Evolutionary conservation across 176 grass and related monocot genomes (phyloP).

Genomic region (Zoysia pacifica): DNA sequence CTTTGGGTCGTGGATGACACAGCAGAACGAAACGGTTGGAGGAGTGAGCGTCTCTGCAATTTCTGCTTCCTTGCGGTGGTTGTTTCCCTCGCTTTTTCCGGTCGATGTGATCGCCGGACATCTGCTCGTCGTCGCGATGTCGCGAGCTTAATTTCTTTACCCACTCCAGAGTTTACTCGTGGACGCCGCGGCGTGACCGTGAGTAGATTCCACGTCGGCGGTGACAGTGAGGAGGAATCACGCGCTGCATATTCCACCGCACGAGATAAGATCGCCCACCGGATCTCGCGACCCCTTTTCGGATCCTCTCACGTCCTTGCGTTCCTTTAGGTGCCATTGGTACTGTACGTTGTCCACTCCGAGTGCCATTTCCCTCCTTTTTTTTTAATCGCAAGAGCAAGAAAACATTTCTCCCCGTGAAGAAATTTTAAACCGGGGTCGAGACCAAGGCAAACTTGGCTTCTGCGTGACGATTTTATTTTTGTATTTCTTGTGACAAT

Average conservation of each 20-base stretch:
- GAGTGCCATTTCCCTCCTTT: too few species aligned
- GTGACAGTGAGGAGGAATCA: not conserved
- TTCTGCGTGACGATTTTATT: not conserved
- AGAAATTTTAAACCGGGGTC: not conserved
- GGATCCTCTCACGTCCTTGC: not conserved
- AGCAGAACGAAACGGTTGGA: not conserved
- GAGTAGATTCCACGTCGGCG: slow-evolving; percentile 33
- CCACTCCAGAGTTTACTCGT: not conserved
- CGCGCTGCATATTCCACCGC: not conserved
- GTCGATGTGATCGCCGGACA: too few species aligned
- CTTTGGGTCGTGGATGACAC: not conserved
- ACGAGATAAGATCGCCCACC: not conserved
- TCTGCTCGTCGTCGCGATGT: not conserved
- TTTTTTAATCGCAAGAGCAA: too few species aligned
- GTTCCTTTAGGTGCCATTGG: not conserved
- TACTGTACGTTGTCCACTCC: too few species aligned
- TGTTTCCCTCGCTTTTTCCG: too few species aligned
- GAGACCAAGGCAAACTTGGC: slow-evolving; percentile 4
- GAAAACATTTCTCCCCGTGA: too few species aligned
- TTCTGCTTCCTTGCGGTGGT: not conserved
- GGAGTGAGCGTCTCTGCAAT: not conserved
- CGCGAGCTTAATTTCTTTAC: not conserved
- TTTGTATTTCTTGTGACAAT: not conserved
- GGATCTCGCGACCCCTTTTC: not conserved
- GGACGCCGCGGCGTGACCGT: not conserved